Conservation (phyloP, 345 rosid genomes). For the Pseudoturritis turrita region DNA sequence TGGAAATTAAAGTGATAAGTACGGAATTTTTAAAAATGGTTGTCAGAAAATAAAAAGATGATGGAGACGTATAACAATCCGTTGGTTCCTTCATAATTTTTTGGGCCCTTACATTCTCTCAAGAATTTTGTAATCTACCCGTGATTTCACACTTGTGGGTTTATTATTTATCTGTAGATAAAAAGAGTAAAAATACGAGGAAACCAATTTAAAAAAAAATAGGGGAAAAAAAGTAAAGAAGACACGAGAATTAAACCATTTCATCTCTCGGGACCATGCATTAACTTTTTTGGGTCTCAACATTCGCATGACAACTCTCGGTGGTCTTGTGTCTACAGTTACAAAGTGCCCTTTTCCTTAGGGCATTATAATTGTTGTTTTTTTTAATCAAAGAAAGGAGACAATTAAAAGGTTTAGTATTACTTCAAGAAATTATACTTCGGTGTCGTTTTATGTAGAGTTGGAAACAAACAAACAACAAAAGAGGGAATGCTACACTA, state of each 20-base stretch:
- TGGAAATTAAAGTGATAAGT: background rate
- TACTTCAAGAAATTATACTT: too few species aligned
- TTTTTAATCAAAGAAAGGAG: too few species aligned
- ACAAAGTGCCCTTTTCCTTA: slow-evolving; percentile 7
- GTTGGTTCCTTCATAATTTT: slow-evolving; percentile 3
- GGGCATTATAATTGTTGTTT: background rate
- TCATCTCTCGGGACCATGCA: background rate
- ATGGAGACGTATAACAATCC: background rate
- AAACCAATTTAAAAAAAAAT: background rate
- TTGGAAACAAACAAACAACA: too few species aligned
- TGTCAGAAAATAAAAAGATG: slow-evolving; percentile 1
- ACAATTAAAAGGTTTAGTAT: too few species aligned
- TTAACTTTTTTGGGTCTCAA: slow-evolving; percentile 2
- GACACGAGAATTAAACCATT: slow-evolving; percentile 17
- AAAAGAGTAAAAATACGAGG: background rate
- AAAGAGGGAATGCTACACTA: background rate
- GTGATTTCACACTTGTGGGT: background rate
- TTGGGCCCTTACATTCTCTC: background rate
- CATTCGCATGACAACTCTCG: background rate
- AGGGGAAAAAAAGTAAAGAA: background rate
- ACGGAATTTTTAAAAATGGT: background rate
- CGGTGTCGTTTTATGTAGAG: too few species aligned
- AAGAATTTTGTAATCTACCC: background rate
- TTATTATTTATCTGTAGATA: background rate
- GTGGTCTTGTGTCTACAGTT: slow-evolving; percentile 9